Evolutionary conservation across 2,329 filamentous ascomycete species (phyloP).

Genomic region (Xylaria digitata): DNA sequence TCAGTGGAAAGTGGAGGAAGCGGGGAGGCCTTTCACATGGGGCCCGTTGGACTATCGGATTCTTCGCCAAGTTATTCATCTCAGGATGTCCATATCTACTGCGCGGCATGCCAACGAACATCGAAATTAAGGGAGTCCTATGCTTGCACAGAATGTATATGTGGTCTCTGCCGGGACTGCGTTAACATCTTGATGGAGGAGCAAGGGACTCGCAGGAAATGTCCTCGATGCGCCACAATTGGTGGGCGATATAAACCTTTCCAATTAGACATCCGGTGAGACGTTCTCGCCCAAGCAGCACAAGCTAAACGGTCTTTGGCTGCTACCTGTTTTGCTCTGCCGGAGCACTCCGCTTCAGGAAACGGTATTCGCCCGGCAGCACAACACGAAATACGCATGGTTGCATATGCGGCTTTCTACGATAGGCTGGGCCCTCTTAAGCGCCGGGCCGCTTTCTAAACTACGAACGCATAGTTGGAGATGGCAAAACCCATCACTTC

Average conservation of each 20-base stretch:
- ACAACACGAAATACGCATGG: slow-evolving; percentile 8
- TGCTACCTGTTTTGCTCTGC: neutral
- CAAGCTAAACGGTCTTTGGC: neutral
- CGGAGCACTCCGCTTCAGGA: neutral
- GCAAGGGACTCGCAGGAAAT: slow-evolving; percentile 79
- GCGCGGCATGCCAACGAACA: slow-evolving; percentile 83
- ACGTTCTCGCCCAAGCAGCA: neutral
- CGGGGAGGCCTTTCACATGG: slow-evolving; percentile 78
- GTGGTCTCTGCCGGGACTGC: slow-evolving; percentile 88
- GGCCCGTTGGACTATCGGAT: slow-evolving; percentile 70
- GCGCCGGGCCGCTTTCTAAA: slow-evolving; percentile 24
- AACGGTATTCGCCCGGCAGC: neutral
- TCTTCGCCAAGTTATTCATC: slow-evolving; percentile 80
- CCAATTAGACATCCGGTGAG: slow-evolving; percentile 81
- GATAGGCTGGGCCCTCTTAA: slow-evolving; percentile 18
- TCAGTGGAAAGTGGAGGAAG: slow-evolving; percentile 85
- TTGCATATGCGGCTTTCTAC: slow-evolving; percentile 21
- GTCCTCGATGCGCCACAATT: slow-evolving; percentile 81
- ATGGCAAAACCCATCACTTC: slow-evolving; percentile 1
- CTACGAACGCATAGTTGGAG: slow-evolving; percentile 6
- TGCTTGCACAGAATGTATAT: slow-evolving; percentile 96
- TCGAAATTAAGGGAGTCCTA: slow-evolving; percentile 85
- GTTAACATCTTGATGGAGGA: slow-evolving; percentile 83
- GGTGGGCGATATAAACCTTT: slow-evolving; percentile 86
- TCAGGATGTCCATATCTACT: slow-evolving; percentile 88